phyloP scores from a whole-genome alignment of 2,329 filamentous ascomycete species.

The Penicillium sp. region DNA sequence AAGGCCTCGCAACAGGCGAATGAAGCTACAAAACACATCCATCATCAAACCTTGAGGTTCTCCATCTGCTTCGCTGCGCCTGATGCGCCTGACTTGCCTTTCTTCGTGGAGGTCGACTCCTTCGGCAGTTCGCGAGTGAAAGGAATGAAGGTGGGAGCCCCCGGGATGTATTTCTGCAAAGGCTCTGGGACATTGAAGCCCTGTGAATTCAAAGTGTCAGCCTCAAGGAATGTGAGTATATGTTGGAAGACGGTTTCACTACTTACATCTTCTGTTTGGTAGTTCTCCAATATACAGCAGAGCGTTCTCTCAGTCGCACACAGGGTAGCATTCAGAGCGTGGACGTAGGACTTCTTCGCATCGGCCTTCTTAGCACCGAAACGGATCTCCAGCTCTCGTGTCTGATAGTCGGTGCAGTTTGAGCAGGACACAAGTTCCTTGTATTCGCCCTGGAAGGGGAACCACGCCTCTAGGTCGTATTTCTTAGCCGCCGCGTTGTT shows the following conservation, averaged over 20 bases:
- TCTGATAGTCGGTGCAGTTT: constrained; percentile 98
- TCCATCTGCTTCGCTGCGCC: constrained; percentile 40
- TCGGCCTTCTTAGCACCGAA: constrained; percentile 84
- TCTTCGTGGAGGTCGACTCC: constrained; percentile 63
- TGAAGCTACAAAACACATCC: background rate
- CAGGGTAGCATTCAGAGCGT: constrained; percentile 84
- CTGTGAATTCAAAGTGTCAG: constrained; percentile 33
- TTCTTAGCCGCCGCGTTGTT: constrained; percentile 91
- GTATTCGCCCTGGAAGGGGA: constrained; percentile 94
- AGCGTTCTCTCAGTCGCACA: constrained; percentile 88
- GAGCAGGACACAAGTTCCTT: constrained; percentile 97
- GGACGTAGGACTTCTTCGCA: constrained; percentile 86
- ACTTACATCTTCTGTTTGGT: constrained; percentile 78
- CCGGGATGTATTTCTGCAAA: constrained; percentile 84
- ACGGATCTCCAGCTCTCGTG: constrained; percentile 85
- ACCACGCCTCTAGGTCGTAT: constrained; percentile 94
- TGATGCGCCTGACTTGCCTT: constrained; percentile 34
- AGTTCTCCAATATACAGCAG: constrained; percentile 95
- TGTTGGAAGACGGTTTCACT: background rate
- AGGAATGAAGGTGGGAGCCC: constrained; percentile 81
- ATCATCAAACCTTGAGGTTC: constrained; percentile 34
- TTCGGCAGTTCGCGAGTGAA: constrained; percentile 83
- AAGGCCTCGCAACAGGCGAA: background rate
- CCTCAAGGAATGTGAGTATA: background rate
- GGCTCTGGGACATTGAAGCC: constrained; percentile 77